Base-by-base conservation (phyloP, 1,284 basidiomycete genomes). In the Neonothopanus nambi region DNA sequence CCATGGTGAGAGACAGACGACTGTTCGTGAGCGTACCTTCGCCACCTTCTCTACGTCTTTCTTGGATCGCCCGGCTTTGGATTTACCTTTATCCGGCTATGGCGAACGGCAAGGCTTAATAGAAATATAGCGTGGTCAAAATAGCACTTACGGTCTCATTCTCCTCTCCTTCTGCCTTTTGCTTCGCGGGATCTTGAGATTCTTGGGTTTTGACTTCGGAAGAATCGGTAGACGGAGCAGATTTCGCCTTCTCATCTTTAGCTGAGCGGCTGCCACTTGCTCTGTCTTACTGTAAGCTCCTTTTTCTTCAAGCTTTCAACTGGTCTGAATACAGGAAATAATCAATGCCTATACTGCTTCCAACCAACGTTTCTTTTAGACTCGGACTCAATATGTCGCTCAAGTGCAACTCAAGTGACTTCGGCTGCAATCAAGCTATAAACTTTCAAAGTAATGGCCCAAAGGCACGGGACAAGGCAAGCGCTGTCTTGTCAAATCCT, bases 41-140 rank as follows among this genome's bases (percentile, higher is more conserved):
- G 80, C 78, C 37, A 67, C 68, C 57, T 82, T 87, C 59, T 86
- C 85, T 7, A 78, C 71, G 59, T 89, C 84, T 56, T 80, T 87
- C 70, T 81, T 87, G 12, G 69, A 62, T 51, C 80, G 71, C 52
- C 73, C 64, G 50, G 63, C 40, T 20, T 38, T 48, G 12, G 42
- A 20, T 26, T 64, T 57, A 0, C 18, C 17, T 24, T 54, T 37
- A 18, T 54, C 43, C 33, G 39, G 41, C 50, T 48, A 24, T 28
- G n/a, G 6, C 8, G 21, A 38, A 7, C 8, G 7, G 28, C 18
- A 39, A 24, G 5, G 37, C n/a, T 13, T 18, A 21, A n/a, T 26
- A 5, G 17, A 43, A 5, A 28, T 8, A 28, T n/a, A 30, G 39
- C 11, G 5, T 13, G 24, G 8, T 35, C 12, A 18, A 30, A 6